These are phyloP conservation scores for Penicillium macrosclerotiorum DNA, from an alignment of 495 filamentous ascomycete species.

Conservation along the genomic window DNA sequence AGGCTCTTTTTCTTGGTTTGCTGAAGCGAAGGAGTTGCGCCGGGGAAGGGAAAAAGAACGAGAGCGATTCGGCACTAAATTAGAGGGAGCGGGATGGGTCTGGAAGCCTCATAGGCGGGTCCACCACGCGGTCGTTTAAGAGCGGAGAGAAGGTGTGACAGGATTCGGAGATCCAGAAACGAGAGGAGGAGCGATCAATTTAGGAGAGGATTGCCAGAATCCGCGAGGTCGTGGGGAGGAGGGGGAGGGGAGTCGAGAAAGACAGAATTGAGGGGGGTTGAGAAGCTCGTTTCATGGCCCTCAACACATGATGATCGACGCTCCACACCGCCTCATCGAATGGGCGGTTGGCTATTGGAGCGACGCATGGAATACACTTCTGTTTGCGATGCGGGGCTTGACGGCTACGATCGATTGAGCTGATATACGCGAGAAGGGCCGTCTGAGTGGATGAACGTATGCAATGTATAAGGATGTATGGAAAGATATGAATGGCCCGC, in stretches of 20 bases:
- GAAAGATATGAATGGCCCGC: no score
- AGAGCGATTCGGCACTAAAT: conserved; percentile 18
- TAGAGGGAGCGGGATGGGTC: conserved; percentile 24
- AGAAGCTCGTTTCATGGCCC: conserved; percentile 23
- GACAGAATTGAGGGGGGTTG: conserved; percentile 11
- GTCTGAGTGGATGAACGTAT: no score
- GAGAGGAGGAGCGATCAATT: neutral
- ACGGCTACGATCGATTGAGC: no score
- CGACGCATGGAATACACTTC: neutral
- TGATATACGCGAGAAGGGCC: no score
- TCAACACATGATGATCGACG: conserved; percentile 23
- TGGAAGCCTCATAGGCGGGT: conserved; percentile 24
- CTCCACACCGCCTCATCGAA: conserved; percentile 30
- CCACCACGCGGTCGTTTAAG: conserved; percentile 20
- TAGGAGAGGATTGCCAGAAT: conserved; percentile 15
- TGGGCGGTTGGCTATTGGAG: conserved; percentile 2
- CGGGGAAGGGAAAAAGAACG: conserved; percentile 20
- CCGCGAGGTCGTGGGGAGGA: conserved; percentile 3
- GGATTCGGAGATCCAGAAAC: neutral
- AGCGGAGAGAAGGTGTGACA: neutral
- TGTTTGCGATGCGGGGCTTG: neutral
- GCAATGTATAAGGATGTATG: no score
- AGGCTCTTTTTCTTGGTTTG: neutral
- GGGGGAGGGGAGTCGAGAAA: neutral
- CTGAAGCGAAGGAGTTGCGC: neutral